Percentiles rank a stretch among this genome's conserved stretches.
phyloP scores from a whole-genome alignment of 108 stramenopile genomes.

The Chaetoceros muelleri region DNA sequence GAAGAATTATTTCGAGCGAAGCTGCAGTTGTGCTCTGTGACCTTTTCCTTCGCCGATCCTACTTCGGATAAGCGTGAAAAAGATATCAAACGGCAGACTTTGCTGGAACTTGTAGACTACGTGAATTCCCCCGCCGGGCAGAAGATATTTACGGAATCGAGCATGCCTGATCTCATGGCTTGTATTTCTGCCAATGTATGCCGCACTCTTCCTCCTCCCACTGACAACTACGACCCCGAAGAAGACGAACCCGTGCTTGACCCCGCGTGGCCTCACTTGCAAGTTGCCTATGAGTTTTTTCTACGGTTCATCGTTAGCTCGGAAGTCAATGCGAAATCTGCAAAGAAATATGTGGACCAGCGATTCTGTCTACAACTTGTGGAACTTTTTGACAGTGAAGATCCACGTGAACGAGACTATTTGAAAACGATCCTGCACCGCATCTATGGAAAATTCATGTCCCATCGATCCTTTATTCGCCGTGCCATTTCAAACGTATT shows the following conservation, averaged over 20 bases:
- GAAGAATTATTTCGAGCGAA: slow-evolving; percentile 83
- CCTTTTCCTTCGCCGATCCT: slow-evolving; percentile 83
- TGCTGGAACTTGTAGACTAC: slow-evolving; percentile 96
- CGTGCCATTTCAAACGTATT: slow-evolving; percentile 95
- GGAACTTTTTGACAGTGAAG: slow-evolving; percentile 97
- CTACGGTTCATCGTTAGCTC: slow-evolving; percentile 92
- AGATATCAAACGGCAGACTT: slow-evolving; percentile 95
- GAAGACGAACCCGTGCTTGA: slow-evolving; percentile 99
- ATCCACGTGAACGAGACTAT: slow-evolving; percentile 98
- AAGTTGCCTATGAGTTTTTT: slow-evolving; percentile 99
- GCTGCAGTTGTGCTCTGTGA: slow-evolving; percentile 74
- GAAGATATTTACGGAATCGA: slow-evolving; percentile 94
- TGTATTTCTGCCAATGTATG: slow-evolving; percentile 95
- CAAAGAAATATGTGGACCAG: slow-evolving; percentile 95
- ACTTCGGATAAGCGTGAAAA: slow-evolving; percentile 75
- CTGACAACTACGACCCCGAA: slow-evolving; percentile 98
- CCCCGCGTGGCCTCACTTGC: slow-evolving; percentile 96
- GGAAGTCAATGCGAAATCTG: slow-evolving; percentile 97
- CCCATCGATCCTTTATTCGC: slow-evolving; percentile 94
- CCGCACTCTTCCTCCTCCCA: slow-evolving; percentile 92
- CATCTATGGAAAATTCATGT: slow-evolving; percentile 99
- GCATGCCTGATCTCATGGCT: slow-evolving; percentile 84
- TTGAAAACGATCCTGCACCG: slow-evolving; percentile 98
- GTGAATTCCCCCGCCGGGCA: slow-evolving; percentile 97
- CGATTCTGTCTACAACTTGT: slow-evolving; percentile 93